A percentile compares a stretch with the other conserved stretches of the same genome.
These are phyloP conservation scores for Pisolithus microcarpus DNA, from an alignment of 768 basidiomycete species.

Conservation along the genomic window DNA sequence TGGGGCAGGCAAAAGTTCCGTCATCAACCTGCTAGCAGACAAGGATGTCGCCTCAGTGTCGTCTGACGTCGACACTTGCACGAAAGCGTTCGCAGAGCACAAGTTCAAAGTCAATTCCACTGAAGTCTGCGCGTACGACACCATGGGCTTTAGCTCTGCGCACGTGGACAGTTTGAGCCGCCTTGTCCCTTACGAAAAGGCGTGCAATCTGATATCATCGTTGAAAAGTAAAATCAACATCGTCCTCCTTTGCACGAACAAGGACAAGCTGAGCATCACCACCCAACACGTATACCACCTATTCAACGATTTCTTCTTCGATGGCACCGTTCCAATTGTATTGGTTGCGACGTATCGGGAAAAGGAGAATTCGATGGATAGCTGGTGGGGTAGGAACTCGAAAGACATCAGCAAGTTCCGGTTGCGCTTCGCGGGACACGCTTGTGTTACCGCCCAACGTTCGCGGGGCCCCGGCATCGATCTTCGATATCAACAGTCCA, in stretches of 20 bases:
- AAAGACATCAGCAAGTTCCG: conserved; percentile 13
- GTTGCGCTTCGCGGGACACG: conserved; percentile 24
- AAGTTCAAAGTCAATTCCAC: background rate
- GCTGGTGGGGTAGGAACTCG: conserved; percentile 16
- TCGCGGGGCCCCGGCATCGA: background rate
- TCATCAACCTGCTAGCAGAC: conserved; percentile 28
- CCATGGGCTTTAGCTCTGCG: conserved; percentile 13
- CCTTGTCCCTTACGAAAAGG: conserved; percentile 8
- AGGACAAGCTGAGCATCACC: background rate
- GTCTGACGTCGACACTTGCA: conserved; percentile 21
- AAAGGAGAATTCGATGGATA: conserved; percentile 17
- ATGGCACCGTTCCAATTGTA: conserved; percentile 23
- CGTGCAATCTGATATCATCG: conserved; percentile 19
- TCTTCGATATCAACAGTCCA: background rate
- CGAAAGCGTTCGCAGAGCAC: conserved; percentile 13
- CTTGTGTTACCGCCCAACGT: conserved; percentile 26
- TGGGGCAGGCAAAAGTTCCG: conserved; percentile 25
- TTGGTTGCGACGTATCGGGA: conserved; percentile 27
- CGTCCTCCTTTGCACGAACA: conserved; percentile 2
- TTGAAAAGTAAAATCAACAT: conserved; percentile 18
- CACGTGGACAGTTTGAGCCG: background rate
- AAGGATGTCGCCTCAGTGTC: conserved; percentile 16
- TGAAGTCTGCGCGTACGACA: conserved; percentile 7
- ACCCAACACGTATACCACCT: conserved; percentile 7
- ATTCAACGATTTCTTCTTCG: conserved; percentile 31